Evolutionary conservation across 345 rosid species (phyloP), one percentile per base, ranked within the genome.

Genomic region (Salix arbutifolia): DNA sequence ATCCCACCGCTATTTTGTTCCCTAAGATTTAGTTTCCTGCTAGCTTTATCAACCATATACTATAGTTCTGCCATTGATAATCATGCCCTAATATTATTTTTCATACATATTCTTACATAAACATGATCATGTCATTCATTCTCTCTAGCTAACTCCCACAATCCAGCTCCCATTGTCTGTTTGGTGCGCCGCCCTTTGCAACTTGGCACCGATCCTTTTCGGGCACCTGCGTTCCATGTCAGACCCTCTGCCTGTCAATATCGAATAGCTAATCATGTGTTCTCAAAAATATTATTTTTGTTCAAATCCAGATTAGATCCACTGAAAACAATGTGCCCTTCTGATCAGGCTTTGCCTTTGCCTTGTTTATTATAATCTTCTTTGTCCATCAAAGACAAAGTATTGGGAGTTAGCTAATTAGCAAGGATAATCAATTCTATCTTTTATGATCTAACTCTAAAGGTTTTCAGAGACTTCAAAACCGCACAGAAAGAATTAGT

Each of bases 151-250:
- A 28, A 2, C 52, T 78, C 77, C 76, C 77, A 77, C 77, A 83
- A 87, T 83, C 93, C 92, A 89, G 91, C 90, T 77, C 80, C 50
- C 12, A 23, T 62, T 83, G 79, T 84, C 84, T 82, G 90, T 86
- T 88, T 84, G 90, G 93, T 91, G 91, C 85, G 96, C 96, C 97
- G 97, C 85, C 92, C 98, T 86, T 81, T 30, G 74, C 76, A 83
- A 83, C 33, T 46, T 80, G 74, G 28, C 58, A 69, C 74, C 83
- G 4, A n/a, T 73, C 31, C 0, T 6, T 33, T 21, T 7, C 3
- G 0, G 84, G 79, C 98, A 83, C 84, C 77, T 90, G 86, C 81
- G 17, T 70, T 76, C 89, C 86, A 80, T 77, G 86, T 84, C 82
- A 78, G 81, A 75, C 42, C 33, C 25, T 69, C 60, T 38, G 72